Evolutionary conservation across 129 eudicot genomes (phyloP).

Genomic region (Lactuca saligna): DNA sequence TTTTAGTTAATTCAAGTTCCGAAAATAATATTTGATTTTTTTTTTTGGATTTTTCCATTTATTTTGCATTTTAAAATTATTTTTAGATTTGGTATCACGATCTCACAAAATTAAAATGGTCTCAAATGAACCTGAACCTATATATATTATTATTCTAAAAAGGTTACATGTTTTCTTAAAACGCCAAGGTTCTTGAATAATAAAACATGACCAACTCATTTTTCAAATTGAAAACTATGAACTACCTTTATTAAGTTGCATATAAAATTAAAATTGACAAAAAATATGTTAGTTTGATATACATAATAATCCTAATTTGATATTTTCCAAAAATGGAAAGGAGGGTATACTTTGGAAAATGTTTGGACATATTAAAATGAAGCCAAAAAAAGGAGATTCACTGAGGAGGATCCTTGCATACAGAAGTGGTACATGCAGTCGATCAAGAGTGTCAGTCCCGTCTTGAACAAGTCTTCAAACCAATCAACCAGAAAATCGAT

Average conservation of each 20-base stretch:
- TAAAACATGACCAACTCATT: too few relatives aligned
- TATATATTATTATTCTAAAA: too few relatives aligned
- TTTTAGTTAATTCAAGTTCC: too few relatives aligned
- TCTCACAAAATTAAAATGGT: too few relatives aligned
- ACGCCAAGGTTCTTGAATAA: too few relatives aligned
- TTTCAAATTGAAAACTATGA: too few relatives aligned
- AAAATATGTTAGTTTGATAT: neutral
- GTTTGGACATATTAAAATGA: conserved; percentile 29
- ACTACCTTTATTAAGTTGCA: neutral
- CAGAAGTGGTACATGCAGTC: conserved; percentile 33
- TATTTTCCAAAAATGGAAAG: conserved; percentile 18
- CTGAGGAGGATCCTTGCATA: conserved; percentile 32
- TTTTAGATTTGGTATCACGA: too few relatives aligned
- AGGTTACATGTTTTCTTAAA: too few relatives aligned
- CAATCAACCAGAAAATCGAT: conserved; percentile 11
- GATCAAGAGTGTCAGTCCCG: conserved; percentile 36
- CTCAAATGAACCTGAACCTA: too few relatives aligned
- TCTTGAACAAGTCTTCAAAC: conserved; percentile 37
- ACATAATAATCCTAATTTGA: neutral
- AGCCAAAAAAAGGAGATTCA: conserved; percentile 39
- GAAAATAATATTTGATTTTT: too few relatives aligned
- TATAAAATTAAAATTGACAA: neutral
- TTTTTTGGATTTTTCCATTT: too few relatives aligned
- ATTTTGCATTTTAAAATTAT: too few relatives aligned
- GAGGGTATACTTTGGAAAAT: conserved; percentile 10